Evolutionary conservation across 1,284 basidiomycete species (phyloP).

Genomic region (Dichomitus squalens): DNA sequence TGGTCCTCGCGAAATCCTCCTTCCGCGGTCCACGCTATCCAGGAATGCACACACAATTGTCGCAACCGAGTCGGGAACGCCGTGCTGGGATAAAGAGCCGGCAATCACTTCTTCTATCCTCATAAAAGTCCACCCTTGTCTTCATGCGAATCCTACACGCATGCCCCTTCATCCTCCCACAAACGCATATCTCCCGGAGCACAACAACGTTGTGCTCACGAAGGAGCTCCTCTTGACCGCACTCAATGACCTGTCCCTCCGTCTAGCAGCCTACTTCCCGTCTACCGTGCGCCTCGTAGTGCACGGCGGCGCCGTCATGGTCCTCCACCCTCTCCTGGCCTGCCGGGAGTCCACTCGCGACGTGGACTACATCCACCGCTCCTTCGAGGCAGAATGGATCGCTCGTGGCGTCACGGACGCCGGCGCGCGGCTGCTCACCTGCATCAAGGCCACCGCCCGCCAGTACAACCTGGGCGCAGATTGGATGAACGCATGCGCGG

Average conservation of each 20-base stretch:
- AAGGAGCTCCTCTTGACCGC: conserved; percentile 40
- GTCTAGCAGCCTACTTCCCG: conserved; percentile 46
- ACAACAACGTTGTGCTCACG: conserved; percentile 41
- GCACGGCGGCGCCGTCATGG: conserved; percentile 71
- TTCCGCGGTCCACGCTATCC: too few species aligned
- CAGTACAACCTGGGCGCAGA: conserved; percentile 56
- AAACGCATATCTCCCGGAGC: conserved; percentile 9
- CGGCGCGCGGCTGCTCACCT: conserved; percentile 50
- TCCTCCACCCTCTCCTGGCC: conserved; percentile 54
- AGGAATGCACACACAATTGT: too few species aligned
- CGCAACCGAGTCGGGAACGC: too few species aligned
- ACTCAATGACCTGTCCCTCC: conserved; percentile 52
- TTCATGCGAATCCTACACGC: too few species aligned
- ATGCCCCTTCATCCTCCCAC: background rate
- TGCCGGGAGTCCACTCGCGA: conserved; percentile 58
- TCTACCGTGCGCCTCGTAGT: conserved; percentile 57
- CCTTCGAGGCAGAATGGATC: conserved; percentile 57
- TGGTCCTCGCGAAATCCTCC: too few species aligned
- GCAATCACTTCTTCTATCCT: too few species aligned
- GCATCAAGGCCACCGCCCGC: conserved; percentile 55
- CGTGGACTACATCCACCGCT: conserved; percentile 63
- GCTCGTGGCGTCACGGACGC: conserved; percentile 51
- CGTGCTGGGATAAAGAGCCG: too few species aligned
- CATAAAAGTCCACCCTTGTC: too few species aligned
- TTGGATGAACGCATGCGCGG: conserved; percentile 75